These are phyloP conservation scores for Selaginella moellendorffii DNA, from an alignment of 75 land plant species.

Conservation along the genomic window DNA sequence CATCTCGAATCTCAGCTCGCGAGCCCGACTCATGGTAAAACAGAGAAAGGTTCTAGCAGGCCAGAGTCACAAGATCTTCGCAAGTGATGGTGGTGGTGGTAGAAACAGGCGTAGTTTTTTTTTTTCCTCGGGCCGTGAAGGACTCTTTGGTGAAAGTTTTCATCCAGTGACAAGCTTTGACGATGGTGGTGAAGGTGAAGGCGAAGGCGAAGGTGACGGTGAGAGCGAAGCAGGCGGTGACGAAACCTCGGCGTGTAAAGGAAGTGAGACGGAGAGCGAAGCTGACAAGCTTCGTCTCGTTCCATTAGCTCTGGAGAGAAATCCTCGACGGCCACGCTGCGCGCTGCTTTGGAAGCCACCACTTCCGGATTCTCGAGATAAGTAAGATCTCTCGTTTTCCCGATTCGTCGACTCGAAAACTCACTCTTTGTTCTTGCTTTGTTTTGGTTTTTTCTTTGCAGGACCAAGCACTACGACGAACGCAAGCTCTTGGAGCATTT, in stretches of 20 bases:
- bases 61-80: no score
- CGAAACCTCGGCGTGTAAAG: neutral
- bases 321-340: neutral
- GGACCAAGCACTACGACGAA: neutral
- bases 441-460: neutral
- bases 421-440: neutral
- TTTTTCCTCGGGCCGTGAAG: no score
- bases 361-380: neutral
- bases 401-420: no score
- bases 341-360: neutral
- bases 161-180: neutral
- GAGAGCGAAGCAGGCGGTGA: neutral
- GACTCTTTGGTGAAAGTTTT: neutral
- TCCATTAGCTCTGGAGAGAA: neutral
- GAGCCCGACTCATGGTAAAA: no score
- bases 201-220: neutral
- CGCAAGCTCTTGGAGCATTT: neutral
- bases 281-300: neutral
- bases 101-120: no score
- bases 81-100: no score
- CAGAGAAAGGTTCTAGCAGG: no score
- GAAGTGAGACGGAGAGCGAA: neutral
- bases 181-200: neutral
- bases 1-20: no score
- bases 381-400: slow-evolving; percentile 1